Conservation (phyloP, 2,329 filamentous ascomycete species). For the Scortechinia acanthostroma region DNA sequence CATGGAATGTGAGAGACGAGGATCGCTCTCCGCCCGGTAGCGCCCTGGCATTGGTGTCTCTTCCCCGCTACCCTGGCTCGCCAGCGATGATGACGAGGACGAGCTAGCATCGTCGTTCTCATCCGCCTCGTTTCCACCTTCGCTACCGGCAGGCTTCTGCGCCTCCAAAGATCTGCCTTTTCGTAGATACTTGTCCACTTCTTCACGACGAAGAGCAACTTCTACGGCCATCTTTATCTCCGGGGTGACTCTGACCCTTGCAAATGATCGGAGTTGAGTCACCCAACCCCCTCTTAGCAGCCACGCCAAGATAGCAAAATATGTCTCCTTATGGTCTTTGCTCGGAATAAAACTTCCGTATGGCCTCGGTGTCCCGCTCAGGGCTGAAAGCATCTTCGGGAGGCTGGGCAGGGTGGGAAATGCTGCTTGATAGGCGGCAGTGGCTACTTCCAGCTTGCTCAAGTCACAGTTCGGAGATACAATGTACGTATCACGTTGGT, state of each 20-base stretch:
- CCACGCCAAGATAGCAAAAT: constrained; percentile 62
- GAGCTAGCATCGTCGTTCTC: not conserved
- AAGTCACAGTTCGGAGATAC: constrained; percentile 60
- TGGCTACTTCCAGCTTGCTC: constrained; percentile 5
- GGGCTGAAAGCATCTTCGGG: constrained; percentile 52
- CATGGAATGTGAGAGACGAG: not conserved
- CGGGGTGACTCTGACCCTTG: constrained; percentile 42
- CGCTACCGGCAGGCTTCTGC: not conserved
- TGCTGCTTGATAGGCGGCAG: constrained; percentile 7
- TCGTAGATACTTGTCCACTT: not conserved
- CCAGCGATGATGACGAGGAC: not conserved
- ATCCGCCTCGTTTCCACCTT: not conserved
- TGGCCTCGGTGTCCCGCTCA: constrained; percentile 50
- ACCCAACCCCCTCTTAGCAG: constrained; percentile 59
- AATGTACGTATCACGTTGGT: constrained; percentile 61
- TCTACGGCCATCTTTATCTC: constrained; percentile 42
- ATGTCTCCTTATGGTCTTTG: constrained; percentile 55
- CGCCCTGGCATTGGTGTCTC: constrained; percentile 1
- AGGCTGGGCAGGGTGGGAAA: constrained; percentile 57
- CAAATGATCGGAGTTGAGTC: constrained; percentile 56
- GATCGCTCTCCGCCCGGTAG: not conserved
- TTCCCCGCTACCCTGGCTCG: not conserved
- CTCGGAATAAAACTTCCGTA: constrained; percentile 56
- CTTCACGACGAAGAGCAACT: not conserved
- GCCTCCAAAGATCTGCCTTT: not conserved